A percentile compares a stretch with the other conserved stretches of the same genome.
These are phyloP conservation scores for Colletotrichum karsti DNA, from an alignment of 2,329 filamentous ascomycete genomes.

Conservation along the genomic window DNA sequence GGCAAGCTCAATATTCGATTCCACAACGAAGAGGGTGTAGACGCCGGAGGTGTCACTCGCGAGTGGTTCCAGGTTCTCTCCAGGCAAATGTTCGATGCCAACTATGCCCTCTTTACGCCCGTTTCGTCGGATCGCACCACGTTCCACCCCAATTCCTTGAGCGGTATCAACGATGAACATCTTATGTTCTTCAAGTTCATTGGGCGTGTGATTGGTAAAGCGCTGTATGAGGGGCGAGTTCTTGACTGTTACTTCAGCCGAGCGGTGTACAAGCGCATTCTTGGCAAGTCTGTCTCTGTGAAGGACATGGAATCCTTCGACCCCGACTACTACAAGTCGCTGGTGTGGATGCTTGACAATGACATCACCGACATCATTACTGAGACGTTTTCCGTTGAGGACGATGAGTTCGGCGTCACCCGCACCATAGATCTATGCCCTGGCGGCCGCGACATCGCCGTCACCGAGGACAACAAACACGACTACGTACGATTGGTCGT, in stretches of 20 bases:
- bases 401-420: constrained; percentile 91
- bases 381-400: constrained; percentile 93
- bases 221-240: constrained; percentile 93
- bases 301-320: constrained; percentile 99
- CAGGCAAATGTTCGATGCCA: constrained; percentile 98
- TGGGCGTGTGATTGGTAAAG: constrained; percentile 97
- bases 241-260: constrained; percentile 99
- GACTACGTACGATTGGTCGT: constrained; percentile 96
- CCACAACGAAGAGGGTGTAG: constrained; percentile 96
- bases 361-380: constrained; percentile 98
- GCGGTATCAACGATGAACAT: constrained; percentile 94
- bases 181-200: constrained; percentile 99
- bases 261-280: constrained; percentile 97
- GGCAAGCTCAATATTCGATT: constrained; percentile 98
- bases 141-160: constrained; percentile 97
- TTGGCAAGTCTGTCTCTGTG: constrained; percentile 93
- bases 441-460: constrained; percentile 88
- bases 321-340: constrained; percentile 97
- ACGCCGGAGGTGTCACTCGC: constrained; percentile 95
- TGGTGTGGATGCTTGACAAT: constrained; percentile 98
- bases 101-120: constrained; percentile 95
- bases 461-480: constrained; percentile 98
- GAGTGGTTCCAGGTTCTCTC: constrained; percentile 99
- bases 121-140: constrained; percentile 97
- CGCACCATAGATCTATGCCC: constrained; percentile 87